Percentiles rank a stretch among this genome's conserved stretches.
These are phyloP conservation scores for Oenanthe sinensis DNA, from an alignment of 129 eudicot genomes.

Conservation along the genomic window DNA sequence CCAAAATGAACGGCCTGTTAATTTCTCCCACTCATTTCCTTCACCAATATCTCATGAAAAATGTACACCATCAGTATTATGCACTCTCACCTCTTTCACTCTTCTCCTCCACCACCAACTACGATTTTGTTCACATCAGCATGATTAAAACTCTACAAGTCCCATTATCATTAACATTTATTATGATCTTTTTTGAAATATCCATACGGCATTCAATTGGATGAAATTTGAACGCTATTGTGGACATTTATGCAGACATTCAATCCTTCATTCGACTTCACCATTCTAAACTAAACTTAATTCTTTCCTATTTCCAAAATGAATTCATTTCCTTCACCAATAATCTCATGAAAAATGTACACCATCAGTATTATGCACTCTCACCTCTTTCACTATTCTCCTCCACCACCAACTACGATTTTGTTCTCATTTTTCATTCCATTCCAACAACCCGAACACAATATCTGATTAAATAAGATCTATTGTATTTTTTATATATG, in stretches of 20 bases:
- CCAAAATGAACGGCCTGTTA: background rate
- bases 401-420: background rate
- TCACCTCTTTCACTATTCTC: background rate
- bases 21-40: background rate
- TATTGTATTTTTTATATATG: background rate
- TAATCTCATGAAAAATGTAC: background rate
- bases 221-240: background rate
- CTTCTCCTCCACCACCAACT: background rate
- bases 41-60: background rate
- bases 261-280: background rate
- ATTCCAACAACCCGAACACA: too few species aligned
- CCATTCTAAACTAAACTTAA: background rate
- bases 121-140: background rate
- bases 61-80: too few species aligned
- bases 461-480: background rate
- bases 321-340: background rate
- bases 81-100: background rate
- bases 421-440: background rate
- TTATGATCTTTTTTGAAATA: background rate
- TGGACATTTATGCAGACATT: background rate
- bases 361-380: background rate
- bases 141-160: background rate
- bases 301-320: background rate
- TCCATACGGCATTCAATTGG: background rate
- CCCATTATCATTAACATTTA: background rate